Evolutionary conservation across 1,139 yeast species (phyloP).

Genomic region (Diutina scorzettiae): DNA sequence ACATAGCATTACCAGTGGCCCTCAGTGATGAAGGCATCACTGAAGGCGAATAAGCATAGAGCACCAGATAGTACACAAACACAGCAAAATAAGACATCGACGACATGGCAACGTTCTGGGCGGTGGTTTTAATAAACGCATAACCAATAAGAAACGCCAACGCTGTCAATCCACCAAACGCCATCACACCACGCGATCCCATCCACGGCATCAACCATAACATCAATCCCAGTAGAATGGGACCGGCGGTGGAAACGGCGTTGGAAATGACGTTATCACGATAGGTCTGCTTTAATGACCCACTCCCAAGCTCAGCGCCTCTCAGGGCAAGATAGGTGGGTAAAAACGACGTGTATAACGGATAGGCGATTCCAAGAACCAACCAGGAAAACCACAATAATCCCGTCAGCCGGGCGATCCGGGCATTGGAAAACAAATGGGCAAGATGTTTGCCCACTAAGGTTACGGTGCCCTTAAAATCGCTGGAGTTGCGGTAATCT

Average conservation of each 20-base stretch:
- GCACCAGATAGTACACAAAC: slow-evolving; percentile 41
- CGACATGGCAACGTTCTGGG: slow-evolving; percentile 72
- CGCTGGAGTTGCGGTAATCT: slow-evolving; percentile 9
- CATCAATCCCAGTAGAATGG: slow-evolving; percentile 19
- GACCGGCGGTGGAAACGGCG: slow-evolving; percentile 18
- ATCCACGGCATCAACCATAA: slow-evolving; percentile 17
- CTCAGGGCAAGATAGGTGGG: slow-evolving; percentile 27
- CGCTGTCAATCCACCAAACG: slow-evolving; percentile 37
- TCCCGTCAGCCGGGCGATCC: slow-evolving; percentile 26
- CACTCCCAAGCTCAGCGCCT: slow-evolving; percentile 14
- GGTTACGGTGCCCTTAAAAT: slow-evolving; percentile 7
- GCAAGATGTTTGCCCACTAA: slow-evolving; percentile 17
- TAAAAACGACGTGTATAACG: slow-evolving; percentile 25
- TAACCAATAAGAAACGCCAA: slow-evolving; percentile 48
- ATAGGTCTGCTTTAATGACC: background rate
- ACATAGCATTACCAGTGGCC: slow-evolving; percentile 44
- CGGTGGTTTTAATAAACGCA: slow-evolving; percentile 38
- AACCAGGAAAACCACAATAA: slow-evolving; percentile 28
- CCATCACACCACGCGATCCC: slow-evolving; percentile 47
- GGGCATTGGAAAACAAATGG: slow-evolving; percentile 25
- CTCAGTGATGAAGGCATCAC: slow-evolving; percentile 44
- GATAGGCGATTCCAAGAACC: slow-evolving; percentile 16
- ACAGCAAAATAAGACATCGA: slow-evolving; percentile 91
- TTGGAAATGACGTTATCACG: slow-evolving; percentile 16
- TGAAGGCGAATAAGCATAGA: slow-evolving; percentile 50